Base-by-base conservation (phyloP, 768 basidiomycete genomes). In the Psilocybe cyanescens region DNA sequence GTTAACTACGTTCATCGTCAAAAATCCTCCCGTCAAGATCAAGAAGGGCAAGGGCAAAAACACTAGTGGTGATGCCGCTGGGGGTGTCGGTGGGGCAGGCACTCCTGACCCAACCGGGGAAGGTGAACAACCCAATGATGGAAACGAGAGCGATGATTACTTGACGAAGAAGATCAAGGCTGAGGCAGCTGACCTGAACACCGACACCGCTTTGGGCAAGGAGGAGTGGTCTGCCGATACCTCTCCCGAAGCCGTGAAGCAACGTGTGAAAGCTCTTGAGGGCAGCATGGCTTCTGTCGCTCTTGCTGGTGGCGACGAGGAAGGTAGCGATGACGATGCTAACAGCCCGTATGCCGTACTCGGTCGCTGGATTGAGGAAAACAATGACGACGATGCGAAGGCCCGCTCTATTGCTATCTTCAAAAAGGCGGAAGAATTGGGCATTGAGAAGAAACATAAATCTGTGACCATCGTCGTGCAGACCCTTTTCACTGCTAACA, bases 361-460 rank as follows among this genome's bases (percentile, higher is more conserved):
- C 55, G 93, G 92, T 4, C 82, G 79, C 46, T 98, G 96, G 97
- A 81, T 94, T 59, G 84, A 88, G 68, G 94, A 95, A 61, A 88
- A 89, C 60, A 74, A 73, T 16, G 78, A 78, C 17, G 77, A 79
- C 3, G 81, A 83, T 61, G 64, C 78, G 41, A 83, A 80, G 66
- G 80, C 82, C 3, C 80, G 83, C 51, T 79, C 87, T 29, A 80
- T 91, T 54, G 86, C 89, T 24, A 85, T 96, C 45, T 94, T 82
- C 79, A 91, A 93, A 76, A 95, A 95, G 78, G 91, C 91, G 1
- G 90, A 96, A 70, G 95, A 97, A 54, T 72, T 95, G 24, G 94
- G 92, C 46, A 90, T 99, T 64, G 94, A 92, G 71, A 95, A 92
- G 81, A 99, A 97, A 76, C 94, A 98, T 82, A 96, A 91, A 82